phyloP scores from a whole-genome alignment of 192 early-diverging fungal species.

The Linnemannia exigua region DNA sequence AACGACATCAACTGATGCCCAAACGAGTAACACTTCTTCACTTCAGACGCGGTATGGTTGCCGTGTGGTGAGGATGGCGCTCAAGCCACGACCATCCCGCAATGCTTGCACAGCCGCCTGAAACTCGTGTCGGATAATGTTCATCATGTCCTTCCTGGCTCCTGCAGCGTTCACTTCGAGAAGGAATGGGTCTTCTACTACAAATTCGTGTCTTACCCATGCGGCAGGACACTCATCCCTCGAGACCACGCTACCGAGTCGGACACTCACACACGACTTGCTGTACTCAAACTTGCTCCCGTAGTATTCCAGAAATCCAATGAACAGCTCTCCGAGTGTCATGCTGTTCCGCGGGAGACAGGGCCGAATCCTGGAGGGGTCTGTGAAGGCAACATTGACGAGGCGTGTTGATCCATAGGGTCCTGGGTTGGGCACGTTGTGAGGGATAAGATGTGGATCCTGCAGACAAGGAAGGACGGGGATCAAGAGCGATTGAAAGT shows the following conservation, averaged over 20 bases:
- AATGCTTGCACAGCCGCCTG: constrained; percentile 49
- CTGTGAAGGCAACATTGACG: constrained; percentile 54
- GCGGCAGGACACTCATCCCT: constrained; percentile 13
- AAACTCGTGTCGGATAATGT: constrained; percentile 50
- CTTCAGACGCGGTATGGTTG: constrained; percentile 21
- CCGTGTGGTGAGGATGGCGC: constrained; percentile 35
- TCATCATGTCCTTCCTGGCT: constrained; percentile 42
- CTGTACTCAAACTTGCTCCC: constrained; percentile 49
- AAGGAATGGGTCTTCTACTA: constrained; percentile 50
- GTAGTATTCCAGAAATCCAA: constrained; percentile 53
- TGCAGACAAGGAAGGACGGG: constrained; percentile 43
- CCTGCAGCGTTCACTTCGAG: constrained; percentile 44
- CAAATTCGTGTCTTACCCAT: constrained; percentile 39
- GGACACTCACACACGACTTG: constrained; percentile 43
- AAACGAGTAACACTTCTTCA: background rate
- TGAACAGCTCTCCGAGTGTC: constrained; percentile 46
- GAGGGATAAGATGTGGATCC: constrained; percentile 53
- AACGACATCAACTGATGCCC: no score
- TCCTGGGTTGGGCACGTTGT: constrained; percentile 48
- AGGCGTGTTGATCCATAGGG: constrained; percentile 23
- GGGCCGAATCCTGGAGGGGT: constrained; percentile 42
- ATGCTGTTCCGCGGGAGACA: constrained; percentile 49
- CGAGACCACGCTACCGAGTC: constrained; percentile 43
- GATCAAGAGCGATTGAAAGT: constrained; percentile 38
- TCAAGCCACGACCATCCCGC: constrained; percentile 42